These are phyloP conservation scores for Cercospora sp. DNA, from an alignment of 2,329 filamentous ascomycete species.

Conservation along the genomic window DNA sequence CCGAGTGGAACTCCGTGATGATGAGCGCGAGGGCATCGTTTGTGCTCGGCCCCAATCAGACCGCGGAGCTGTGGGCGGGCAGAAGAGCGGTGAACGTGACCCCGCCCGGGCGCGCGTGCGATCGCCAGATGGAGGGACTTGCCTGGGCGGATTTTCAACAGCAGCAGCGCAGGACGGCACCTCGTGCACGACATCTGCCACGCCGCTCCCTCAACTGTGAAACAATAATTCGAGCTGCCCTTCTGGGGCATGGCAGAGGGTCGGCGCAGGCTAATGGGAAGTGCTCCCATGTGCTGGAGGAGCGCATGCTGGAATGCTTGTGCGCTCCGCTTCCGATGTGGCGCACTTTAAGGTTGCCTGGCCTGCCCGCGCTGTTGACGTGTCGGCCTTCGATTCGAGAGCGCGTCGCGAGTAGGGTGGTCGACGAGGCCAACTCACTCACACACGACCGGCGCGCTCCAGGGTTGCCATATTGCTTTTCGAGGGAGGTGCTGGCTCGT, in stretches of 20 bases:
- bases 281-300: constrained; percentile 14
- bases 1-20: constrained; percentile 20
- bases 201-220: constrained; percentile 16
- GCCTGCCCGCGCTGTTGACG: constrained; percentile 32
- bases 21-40: constrained; percentile 21
- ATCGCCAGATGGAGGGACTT: constrained; percentile 4
- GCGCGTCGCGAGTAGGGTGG: constrained; percentile 26
- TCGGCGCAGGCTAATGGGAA: constrained; percentile 22
- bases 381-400: constrained; percentile 33
- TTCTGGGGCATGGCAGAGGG: constrained; percentile 14
- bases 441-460: constrained; percentile 2
- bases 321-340: constrained; percentile 20
- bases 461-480: constrained; percentile 19
- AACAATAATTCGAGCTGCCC: constrained; percentile 20
- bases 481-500: constrained; percentile 5
- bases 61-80: constrained; percentile 4
- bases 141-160: constrained; percentile 11
- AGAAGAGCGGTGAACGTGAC: constrained; percentile 23
- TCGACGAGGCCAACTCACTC: constrained; percentile 17
- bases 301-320: constrained; percentile 22
- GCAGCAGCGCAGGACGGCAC: constrained; percentile 12
- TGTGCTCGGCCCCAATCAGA: constrained; percentile 25
- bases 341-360: constrained; percentile 33
- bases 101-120: constrained; percentile 17
- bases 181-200: constrained; percentile 22